Conservation (phyloP, 2,329 filamentous ascomycete species). For the Fusarium sp. region DNA sequence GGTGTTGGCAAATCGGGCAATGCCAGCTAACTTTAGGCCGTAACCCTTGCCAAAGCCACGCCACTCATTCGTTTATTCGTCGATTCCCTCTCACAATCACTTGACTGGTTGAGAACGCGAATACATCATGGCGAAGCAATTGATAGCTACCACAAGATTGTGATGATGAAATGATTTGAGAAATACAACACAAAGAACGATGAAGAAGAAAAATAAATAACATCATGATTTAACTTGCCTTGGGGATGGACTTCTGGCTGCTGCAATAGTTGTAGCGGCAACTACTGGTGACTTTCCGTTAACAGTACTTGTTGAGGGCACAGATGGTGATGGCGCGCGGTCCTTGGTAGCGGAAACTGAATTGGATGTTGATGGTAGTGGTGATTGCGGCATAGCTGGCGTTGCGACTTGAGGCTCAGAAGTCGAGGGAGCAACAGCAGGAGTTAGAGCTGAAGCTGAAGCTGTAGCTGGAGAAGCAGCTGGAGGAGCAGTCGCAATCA, state of each 20-base stretch:
- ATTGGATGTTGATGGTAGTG: slow-evolving; percentile 27
- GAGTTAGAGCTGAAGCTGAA: background rate
- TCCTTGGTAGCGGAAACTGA: slow-evolving; percentile 31
- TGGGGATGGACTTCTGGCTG: slow-evolving; percentile 26
- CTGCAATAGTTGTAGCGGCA: background rate
- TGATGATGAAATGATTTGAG: background rate
- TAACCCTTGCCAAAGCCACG: slow-evolving; percentile 44
- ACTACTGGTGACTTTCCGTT: slow-evolving; percentile 29
- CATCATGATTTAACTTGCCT: slow-evolving; percentile 22
- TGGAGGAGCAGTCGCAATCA: slow-evolving; percentile 16
- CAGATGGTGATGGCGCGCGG: slow-evolving; percentile 35
- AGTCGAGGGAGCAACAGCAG: slow-evolving; percentile 1
- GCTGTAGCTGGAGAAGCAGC: background rate
- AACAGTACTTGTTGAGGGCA: slow-evolving; percentile 15
- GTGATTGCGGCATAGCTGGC: slow-evolving; percentile 26
- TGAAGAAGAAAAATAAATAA: background rate
- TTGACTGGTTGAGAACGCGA: slow-evolving; percentile 40
- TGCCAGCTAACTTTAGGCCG: slow-evolving; percentile 42
- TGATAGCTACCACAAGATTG: slow-evolving; percentile 8
- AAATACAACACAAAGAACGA: too few relatives aligned
- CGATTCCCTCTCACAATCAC: slow-evolving; percentile 21
- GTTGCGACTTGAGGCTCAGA: slow-evolving; percentile 19
- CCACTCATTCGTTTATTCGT: slow-evolving; percentile 37
- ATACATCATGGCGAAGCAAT: slow-evolving; percentile 31
- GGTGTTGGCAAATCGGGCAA: slow-evolving; percentile 43